Evolutionary conservation across 2,329 filamentous ascomycete genomes (phyloP).

Genomic region (Penicillium occitanis): DNA sequence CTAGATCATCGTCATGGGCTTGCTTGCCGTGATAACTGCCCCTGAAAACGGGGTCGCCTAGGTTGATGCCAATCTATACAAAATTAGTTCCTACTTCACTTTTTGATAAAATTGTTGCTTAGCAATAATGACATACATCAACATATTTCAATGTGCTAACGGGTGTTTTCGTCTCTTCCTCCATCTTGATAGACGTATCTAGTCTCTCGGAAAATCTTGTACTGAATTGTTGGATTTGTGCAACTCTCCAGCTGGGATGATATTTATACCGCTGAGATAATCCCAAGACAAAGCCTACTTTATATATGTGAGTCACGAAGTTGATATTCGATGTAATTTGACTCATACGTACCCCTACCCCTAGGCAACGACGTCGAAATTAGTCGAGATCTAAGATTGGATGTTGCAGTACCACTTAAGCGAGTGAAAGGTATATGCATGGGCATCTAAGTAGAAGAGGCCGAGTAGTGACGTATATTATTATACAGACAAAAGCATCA

Average conservation of each 20-base stretch:
- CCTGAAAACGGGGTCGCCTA: constrained; percentile 86
- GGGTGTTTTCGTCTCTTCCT: constrained; percentile 28
- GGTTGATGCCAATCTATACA: constrained; percentile 80
- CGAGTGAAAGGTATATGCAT: constrained; percentile 1
- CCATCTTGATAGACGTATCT: constrained; percentile 3
- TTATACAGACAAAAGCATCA: background rate
- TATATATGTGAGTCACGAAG: background rate
- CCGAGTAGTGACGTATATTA: background rate
- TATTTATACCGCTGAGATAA: background rate
- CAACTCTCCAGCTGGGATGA: background rate
- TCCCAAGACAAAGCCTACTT: background rate
- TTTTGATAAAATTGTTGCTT: too few species aligned
- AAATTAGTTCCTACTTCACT: background rate
- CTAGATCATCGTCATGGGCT: constrained; percentile 47
- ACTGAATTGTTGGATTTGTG: background rate
- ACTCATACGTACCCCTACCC: constrained; percentile 17
- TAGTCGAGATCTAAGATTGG: constrained; percentile 12
- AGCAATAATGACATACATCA: constrained; percentile 36
- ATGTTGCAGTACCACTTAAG: background rate
- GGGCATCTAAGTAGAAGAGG: background rate
- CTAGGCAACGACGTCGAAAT: constrained; percentile 10
- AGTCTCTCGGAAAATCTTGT: background rate
- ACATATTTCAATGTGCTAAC: constrained; percentile 44
- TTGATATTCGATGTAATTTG: background rate
- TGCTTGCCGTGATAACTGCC: constrained; percentile 81